Evolutionary conservation across 306 rosid species (phyloP).

Genomic region (Medicago arabica): DNA sequence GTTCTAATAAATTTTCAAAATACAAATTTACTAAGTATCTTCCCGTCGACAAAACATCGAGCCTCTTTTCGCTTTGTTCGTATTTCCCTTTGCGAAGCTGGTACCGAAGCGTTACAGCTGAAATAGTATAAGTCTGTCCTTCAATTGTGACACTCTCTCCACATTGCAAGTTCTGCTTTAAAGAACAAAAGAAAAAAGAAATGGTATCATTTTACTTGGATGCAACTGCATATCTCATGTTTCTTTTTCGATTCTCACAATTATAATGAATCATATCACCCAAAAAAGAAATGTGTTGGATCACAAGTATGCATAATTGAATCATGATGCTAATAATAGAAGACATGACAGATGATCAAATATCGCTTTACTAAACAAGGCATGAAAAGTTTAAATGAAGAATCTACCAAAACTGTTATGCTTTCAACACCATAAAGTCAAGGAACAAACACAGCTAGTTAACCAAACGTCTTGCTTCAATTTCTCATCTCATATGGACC

Average conservation of each 20-base stretch:
- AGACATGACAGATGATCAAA: conserved; percentile 50
- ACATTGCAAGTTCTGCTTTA: conserved; percentile 53
- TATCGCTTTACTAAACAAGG: conserved; percentile 36
- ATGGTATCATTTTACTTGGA: conserved; percentile 26
- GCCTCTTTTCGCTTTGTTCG: conserved; percentile 90
- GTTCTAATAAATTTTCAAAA: conserved; percentile 74
- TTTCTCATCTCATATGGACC: conserved; percentile 48
- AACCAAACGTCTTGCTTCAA: conserved; percentile 40
- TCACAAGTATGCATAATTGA: conserved; percentile 51
- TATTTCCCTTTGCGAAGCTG: conserved; percentile 95
- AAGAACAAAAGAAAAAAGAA: background rate
- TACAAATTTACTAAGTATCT: conserved; percentile 86
- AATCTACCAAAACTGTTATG: conserved; percentile 38
- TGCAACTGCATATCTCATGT: conserved; percentile 40
- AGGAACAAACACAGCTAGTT: conserved; percentile 37
- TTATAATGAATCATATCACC: conserved; percentile 43
- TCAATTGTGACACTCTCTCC: conserved; percentile 55
- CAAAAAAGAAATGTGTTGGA: conserved; percentile 40
- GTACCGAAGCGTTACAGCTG: conserved; percentile 85
- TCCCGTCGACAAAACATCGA: conserved; percentile 91
- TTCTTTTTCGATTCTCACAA: conserved; percentile 43
- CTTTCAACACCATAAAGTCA: conserved; percentile 37
- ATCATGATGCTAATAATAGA: conserved; percentile 37
- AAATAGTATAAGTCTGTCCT: conserved; percentile 88
- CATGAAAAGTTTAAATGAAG: conserved; percentile 38